Base-by-base conservation (phyloP, 805 yeast species). In the Pichia deserticola region DNA sequence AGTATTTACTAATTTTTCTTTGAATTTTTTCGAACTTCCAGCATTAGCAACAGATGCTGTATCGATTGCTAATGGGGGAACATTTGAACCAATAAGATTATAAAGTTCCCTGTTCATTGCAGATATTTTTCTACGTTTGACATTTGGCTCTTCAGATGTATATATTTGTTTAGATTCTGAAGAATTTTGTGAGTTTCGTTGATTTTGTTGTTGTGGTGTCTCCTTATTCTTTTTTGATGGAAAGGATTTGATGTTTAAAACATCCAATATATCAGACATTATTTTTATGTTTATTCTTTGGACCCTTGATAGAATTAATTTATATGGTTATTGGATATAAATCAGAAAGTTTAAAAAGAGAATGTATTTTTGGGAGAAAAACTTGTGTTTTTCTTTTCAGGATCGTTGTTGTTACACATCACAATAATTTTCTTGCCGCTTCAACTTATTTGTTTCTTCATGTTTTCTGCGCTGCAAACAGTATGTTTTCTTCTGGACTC, bases 31-130 rank as follows among this genome's bases (percentile, higher is more conserved):
- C 30, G 62, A 69, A 4, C 48, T 5, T 20, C 53, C 47, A 4
- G 33, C 29, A 25, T 42, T 47, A 1, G 47, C 9, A n/a, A 69
- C 49, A 8, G 57, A 40, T 5, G 43, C 66, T 47, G 71, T 72
- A 46, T 73, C 72, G n/a, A 76, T 77, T n/a, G 75, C 76, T 7
- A 77, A 78, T 0, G 98, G 90, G 1, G 99, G 97, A 2, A 95
- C 81, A 64, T 89, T 89, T 38, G 93, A 90, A 5, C 99, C 99
- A 39, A 93, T 71, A 47, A 95, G 74, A 55, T 85, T 86, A 66
- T 85, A 90, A 48, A 93, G 71, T 64, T 93, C 99, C 57, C 98
- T 77, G 54, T 87, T 90, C 79, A 92, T 85, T 29, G 96, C 96
- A 2, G 67, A 68, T 33, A 59, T 55, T 48, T 66, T 70, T 49